Conservation (phyloP, 306 rosid species). For the Oxytropis ochrocephala region DNA sequence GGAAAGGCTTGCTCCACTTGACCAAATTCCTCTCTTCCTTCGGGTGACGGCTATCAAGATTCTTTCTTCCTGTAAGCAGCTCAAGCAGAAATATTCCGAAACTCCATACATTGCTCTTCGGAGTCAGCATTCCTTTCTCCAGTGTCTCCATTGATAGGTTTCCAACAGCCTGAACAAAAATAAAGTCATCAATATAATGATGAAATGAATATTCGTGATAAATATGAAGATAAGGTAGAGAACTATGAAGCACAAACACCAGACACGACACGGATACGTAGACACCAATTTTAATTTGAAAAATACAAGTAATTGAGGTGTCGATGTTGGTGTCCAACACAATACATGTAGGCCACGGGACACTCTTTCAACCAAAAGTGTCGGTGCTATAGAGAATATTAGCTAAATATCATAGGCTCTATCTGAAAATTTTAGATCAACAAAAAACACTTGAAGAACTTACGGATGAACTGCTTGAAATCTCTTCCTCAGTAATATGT, state of each 20-base stretch:
- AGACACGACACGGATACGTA: too few species aligned
- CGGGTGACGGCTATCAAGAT: slow-evolving; percentile 4
- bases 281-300: too few species aligned
- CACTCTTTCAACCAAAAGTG: too few species aligned
- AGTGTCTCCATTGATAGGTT: slow-evolving; percentile 11
- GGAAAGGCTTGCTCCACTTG: slow-evolving; percentile 13
- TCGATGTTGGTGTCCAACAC: too few species aligned
- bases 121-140: slow-evolving; percentile 10
- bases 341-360: too few species aligned
- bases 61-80: slow-evolving; percentile 11
- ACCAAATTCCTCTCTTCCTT: slow-evolving; percentile 10
- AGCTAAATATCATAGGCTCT: neutral
- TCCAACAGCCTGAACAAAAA: neutral
- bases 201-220: neutral
- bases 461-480: slow-evolving; percentile 11
- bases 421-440: neutral
- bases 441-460: neutral
- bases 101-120: slow-evolving; percentile 12
- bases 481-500: neutral
- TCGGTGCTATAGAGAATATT: too few species aligned
- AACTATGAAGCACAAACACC: too few species aligned
- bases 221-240: neutral
- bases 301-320: too few species aligned
- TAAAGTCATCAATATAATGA: neutral
- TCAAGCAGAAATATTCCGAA: slow-evolving; percentile 5